phyloP scores from a whole-genome alignment of 2,329 filamentous ascomycete genomes.

The Ambrosiella cleistominuta region DNA sequence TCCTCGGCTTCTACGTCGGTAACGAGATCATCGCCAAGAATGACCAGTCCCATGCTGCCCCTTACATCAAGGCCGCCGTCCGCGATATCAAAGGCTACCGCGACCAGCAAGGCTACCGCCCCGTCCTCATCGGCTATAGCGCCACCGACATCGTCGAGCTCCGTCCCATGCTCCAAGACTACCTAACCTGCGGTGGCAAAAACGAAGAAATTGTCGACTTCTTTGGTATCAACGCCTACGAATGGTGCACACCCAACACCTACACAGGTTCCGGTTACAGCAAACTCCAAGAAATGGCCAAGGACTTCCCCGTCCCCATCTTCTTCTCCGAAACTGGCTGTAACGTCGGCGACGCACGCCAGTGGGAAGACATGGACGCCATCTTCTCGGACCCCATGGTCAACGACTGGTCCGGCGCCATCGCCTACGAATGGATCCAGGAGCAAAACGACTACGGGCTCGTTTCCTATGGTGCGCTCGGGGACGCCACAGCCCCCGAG shows the following conservation, averaged over 20 bases:
- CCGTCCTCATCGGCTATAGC: conserved; percentile 73
- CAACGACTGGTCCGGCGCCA: conserved; percentile 53
- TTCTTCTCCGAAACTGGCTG: conserved; percentile 85
- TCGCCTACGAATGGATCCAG: conserved; percentile 82
- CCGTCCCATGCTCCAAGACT: conserved; percentile 45
- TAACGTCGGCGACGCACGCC: conserved; percentile 42
- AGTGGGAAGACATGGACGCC: conserved; percentile 54
- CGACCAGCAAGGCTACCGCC: conserved; percentile 55
- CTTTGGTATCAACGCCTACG: conserved; percentile 72
- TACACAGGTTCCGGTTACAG: conserved; percentile 53
- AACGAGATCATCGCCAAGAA: conserved; percentile 64
- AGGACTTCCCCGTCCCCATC: conserved; percentile 62
- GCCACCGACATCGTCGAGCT: conserved; percentile 64
- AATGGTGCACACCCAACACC: conserved; percentile 48
- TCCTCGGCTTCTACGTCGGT: conserved; percentile 70
- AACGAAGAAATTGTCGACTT: conserved; percentile 58
- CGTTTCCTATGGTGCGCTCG: conserved; percentile 52
- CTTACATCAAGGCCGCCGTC: conserved; percentile 67
- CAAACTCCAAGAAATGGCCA: conserved; percentile 47
- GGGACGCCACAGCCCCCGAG: conserved; percentile 26
- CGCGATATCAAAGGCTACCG: conserved; percentile 73
- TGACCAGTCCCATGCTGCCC: conserved; percentile 46
- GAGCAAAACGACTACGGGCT: conserved; percentile 72
- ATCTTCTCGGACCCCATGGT: conserved; percentile 63
- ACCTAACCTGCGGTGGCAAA: conserved; percentile 62